These are phyloP conservation scores for Schizonepeta tenuifolia DNA, from an alignment of 257 asterid species.

Conservation along the genomic window DNA sequence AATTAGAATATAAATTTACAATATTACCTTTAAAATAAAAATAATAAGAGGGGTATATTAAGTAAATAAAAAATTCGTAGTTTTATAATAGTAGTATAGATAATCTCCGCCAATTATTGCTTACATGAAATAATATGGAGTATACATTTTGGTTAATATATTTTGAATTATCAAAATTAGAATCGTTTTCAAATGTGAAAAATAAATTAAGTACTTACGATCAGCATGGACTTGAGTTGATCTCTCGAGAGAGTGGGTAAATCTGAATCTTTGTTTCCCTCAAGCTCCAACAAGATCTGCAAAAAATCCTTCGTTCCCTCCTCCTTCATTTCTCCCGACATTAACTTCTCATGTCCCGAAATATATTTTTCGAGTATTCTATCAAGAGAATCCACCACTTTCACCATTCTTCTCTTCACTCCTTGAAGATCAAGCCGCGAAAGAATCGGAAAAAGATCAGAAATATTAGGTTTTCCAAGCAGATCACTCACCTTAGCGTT, in stretches of 20 bases:
- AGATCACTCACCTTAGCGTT: conserved; percentile 1
- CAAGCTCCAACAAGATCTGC: background rate
- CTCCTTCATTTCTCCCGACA: background rate
- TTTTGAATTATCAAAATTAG: no score
- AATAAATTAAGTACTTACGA: background rate
- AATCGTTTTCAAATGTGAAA: no score
- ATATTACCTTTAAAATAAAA: no score
- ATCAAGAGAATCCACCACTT: background rate
- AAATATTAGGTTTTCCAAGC: conserved; percentile 45
- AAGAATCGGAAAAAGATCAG: conserved; percentile 51
- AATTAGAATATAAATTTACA: no score
- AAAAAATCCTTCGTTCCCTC: background rate
- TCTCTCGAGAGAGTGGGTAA: background rate
- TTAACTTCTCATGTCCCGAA: background rate
- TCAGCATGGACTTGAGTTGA: background rate
- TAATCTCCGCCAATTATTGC: no score
- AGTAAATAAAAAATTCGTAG: no score
- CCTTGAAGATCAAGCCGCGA: conserved; percentile 51
- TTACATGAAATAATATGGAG: no score
- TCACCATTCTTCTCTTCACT: background rate
- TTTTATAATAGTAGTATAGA: no score
- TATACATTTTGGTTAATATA: no score
- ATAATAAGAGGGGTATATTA: no score
- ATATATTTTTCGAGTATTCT: background rate
- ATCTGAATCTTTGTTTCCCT: background rate